Evolutionary conservation across 345 rosid genomes (phyloP).

Genomic region (Ceriops zippeliana): DNA sequence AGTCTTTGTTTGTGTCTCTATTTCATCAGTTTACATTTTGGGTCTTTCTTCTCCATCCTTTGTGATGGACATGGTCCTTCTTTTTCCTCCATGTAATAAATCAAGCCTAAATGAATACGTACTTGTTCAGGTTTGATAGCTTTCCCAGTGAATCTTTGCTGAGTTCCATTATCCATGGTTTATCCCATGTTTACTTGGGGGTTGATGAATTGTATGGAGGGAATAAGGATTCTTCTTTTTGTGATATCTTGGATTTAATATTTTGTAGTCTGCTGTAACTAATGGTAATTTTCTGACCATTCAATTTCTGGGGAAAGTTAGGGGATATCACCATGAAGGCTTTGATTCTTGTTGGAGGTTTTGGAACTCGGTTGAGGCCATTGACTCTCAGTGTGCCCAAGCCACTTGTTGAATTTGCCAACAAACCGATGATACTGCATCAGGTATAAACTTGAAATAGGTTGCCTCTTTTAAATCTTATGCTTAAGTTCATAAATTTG

Average conservation of each 20-base stretch:
- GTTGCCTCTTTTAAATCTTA: background rate
- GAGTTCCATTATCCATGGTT: too few relatives aligned
- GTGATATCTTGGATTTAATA: slow-evolving; percentile 3
- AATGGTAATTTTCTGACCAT: slow-evolving; percentile 12
- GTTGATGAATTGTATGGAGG: too few relatives aligned
- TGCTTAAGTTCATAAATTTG: background rate
- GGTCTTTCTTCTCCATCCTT: background rate
- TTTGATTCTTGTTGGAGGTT: slow-evolving; percentile 25
- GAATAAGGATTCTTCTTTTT: background rate
- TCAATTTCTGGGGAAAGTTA: slow-evolving; percentile 34
- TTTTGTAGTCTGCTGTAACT: background rate
- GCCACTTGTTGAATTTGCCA: slow-evolving; percentile 29
- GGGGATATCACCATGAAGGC: slow-evolving; percentile 27
- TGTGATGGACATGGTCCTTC: too few relatives aligned
- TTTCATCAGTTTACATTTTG: slow-evolving; percentile 1
- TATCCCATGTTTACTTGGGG: too few relatives aligned
- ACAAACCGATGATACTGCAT: slow-evolving; percentile 28
- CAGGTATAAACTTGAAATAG: slow-evolving; percentile 10
- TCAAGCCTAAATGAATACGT: too few relatives aligned
- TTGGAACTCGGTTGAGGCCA: slow-evolving; percentile 25
- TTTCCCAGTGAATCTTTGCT: too few relatives aligned
- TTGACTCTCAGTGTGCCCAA: slow-evolving; percentile 25
- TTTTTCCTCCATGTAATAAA: too few relatives aligned
- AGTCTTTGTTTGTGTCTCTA: background rate
- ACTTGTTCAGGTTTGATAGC: too few relatives aligned